These are phyloP conservation scores for Viola pubescens DNA, from an alignment of 441 rosid species.

Conservation along the genomic window DNA sequence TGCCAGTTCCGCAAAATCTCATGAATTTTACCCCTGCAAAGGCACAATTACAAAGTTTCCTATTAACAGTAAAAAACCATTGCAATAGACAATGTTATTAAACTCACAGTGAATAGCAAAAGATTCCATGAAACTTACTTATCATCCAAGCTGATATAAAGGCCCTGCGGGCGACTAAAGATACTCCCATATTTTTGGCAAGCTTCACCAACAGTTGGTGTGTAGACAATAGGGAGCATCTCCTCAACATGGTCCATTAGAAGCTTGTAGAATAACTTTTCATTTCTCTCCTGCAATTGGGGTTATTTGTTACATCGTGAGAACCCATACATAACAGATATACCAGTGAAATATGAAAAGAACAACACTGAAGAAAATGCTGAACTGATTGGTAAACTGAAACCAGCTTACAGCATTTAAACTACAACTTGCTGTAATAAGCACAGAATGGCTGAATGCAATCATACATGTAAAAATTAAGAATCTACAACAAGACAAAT, in stretches of 20 bases:
- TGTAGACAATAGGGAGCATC: conserved; percentile 76
- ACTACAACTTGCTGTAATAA: too few relatives aligned
- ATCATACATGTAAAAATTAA: background rate
- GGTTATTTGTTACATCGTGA: too few relatives aligned
- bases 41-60: conserved; percentile 6
- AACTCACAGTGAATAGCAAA: background rate
- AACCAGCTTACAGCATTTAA: too few relatives aligned
- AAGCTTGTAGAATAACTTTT: conserved; percentile 76
- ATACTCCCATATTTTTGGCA: conserved; percentile 79
- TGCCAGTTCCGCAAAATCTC: conserved; percentile 93
- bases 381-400: too few relatives aligned
- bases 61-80: conserved; percentile 7
- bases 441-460: too few relatives aligned
- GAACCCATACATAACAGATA: too few relatives aligned
- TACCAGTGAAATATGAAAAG: too few relatives aligned
- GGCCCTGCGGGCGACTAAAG: conserved; percentile 80
- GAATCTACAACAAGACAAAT: background rate
- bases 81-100: background rate
- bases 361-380: too few relatives aligned
- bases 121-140: conserved; percentile 30
- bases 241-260: conserved; percentile 83
- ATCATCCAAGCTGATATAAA: conserved; percentile 74
- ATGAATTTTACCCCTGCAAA: conserved; percentile 19
- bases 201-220: conserved; percentile 95
- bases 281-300: conserved; percentile 65